A percentile compares a stretch with the other conserved stretches of the same genome.
Evolutionary conservation across 345 rosid genomes (phyloP).

Genomic region (Hibiscus trionum): DNA sequence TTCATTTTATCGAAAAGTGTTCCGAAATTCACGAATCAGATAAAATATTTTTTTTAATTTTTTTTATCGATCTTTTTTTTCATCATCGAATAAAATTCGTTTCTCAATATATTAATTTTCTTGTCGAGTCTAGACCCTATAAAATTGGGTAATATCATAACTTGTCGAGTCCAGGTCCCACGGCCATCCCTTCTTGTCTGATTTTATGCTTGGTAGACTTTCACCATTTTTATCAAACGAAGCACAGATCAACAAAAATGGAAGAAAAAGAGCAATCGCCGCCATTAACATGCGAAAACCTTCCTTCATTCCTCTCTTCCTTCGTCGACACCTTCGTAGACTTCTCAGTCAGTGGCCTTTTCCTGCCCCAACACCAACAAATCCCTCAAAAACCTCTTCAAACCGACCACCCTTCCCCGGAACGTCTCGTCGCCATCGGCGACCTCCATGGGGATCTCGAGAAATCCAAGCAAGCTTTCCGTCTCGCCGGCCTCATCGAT

Average conservation of each 20-base stretch:
- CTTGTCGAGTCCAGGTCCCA: too few relatives aligned
- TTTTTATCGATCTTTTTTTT: too few relatives aligned
- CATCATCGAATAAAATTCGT: too few relatives aligned
- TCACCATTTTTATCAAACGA: not conserved
- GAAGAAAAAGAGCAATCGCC: not conserved
- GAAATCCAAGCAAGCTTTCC: conserved; percentile 58
- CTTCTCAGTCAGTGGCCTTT: conserved; percentile 54
- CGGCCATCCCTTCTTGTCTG: too few relatives aligned
- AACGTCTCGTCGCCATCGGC: conserved; percentile 74
- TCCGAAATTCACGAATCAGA: too few relatives aligned
- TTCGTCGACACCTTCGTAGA: conserved; percentile 84
- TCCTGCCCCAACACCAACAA: conserved; percentile 31
- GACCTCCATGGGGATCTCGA: conserved; percentile 86
- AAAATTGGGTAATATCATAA: too few relatives aligned
- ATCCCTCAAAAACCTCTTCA: conserved; percentile 10
- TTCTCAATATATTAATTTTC: too few relatives aligned
- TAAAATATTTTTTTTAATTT: too few relatives aligned
- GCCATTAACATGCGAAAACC: conserved; percentile 28
- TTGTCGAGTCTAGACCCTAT: too few relatives aligned
- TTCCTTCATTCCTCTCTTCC: conserved; percentile 56
- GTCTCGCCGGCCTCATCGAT: conserved; percentile 69
- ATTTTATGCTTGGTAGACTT: not conserved
- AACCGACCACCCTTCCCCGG: conserved; percentile 42
- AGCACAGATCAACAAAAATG: not conserved
- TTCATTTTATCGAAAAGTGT: too few relatives aligned